These are phyloP conservation scores for Coniophora puteana DNA, from an alignment of 1,284 basidiomycete genomes.

Conservation along the genomic window DNA sequence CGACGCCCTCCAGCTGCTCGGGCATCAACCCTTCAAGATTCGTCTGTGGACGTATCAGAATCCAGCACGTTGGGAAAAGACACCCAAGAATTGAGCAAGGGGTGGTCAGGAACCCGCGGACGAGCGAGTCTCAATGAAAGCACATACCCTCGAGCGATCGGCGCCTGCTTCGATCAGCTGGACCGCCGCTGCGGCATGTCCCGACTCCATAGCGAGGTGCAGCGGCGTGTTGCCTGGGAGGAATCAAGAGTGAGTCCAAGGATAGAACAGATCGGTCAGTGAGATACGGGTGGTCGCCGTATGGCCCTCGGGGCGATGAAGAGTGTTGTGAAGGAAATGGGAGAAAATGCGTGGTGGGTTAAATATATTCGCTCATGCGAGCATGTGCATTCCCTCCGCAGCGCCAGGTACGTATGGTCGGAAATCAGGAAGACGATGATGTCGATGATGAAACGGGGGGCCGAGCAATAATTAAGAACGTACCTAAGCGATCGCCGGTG, in stretches of 20 bases:
- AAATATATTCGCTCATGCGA: too few species aligned
- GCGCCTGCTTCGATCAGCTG: slow-evolving; percentile 90
- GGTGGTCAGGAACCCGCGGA: not conserved
- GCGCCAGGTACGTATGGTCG: too few species aligned
- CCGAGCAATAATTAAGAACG: slow-evolving; percentile 16
- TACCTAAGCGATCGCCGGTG: slow-evolving; percentile 81
- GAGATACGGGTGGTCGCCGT: too few species aligned
- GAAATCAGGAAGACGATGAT: slow-evolving; percentile 7
- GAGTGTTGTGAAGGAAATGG: too few species aligned
- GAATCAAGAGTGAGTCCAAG: too few species aligned
- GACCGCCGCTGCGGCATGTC: slow-evolving; percentile 86
- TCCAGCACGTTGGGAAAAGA: too few species aligned
- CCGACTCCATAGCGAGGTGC: slow-evolving; percentile 95
- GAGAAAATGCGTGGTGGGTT: too few species aligned
- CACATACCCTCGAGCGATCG: slow-evolving; percentile 78
- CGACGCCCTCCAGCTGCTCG: slow-evolving; percentile 84
- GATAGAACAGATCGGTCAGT: not conserved
- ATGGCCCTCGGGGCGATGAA: too few species aligned
- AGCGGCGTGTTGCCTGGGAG: slow-evolving; percentile 86
- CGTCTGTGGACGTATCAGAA: too few species aligned
- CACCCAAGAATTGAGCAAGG: slow-evolving; percentile 13
- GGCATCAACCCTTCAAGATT: slow-evolving; percentile 82
- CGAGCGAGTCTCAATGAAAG: slow-evolving; percentile 1
- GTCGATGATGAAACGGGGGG: not conserved
- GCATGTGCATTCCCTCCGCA: too few species aligned